Base-by-base conservation (phyloP, 2,329 filamentous ascomycete genomes). In the Elsinoe batatas region DNA sequence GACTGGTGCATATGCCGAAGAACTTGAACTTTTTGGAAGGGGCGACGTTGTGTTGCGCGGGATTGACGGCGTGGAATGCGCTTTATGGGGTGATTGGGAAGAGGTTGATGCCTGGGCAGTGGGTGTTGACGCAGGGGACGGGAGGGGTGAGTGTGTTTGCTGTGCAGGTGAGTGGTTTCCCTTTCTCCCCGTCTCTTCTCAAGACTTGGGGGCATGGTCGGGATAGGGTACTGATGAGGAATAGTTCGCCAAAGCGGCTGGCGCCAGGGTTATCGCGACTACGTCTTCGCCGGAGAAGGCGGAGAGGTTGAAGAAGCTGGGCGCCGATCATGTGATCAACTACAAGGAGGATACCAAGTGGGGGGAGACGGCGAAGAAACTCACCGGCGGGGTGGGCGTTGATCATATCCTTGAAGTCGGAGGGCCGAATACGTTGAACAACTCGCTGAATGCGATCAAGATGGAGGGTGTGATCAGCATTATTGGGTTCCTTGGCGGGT, bases 71-170 rank as follows among this genome's bases (percentile, higher is more conserved):
- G 0, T 79, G 77, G 77, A 79, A 80, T 61, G 74, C 72, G 0
- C 67, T 80, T 5, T 78, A 76, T 59, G 77, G 77, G 10, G 61
- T 79, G 3, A 65, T 72, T 60, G 67, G 68, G 42, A 65, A 65
- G 56, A 63, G 63, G 5, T 57, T 72, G 5, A 67, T 64, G 58
- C 63, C 69, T 1, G 73, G 71, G 1, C 64, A 72, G 42, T 72
- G 66, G 53, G 82, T 88, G 2, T 74, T 88, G 33, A 82, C 82
- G 1, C 82, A 87, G 68, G 84, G 84, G n/a, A 87, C 83, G 0
- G 84, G 84, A 17, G 84, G 84, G 57, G 84, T 87, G 6, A 80
- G 76, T 59, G 75, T 86, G 58, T 85, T 85, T 57, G 83, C 77
- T 3, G 67, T 86, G n/a, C 83, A 79, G 66, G 71, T 72, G 60